Evolutionary conservation across 2,329 filamentous ascomycete species (phyloP).

Genomic region (Rhinocladiella mackenziei): DNA sequence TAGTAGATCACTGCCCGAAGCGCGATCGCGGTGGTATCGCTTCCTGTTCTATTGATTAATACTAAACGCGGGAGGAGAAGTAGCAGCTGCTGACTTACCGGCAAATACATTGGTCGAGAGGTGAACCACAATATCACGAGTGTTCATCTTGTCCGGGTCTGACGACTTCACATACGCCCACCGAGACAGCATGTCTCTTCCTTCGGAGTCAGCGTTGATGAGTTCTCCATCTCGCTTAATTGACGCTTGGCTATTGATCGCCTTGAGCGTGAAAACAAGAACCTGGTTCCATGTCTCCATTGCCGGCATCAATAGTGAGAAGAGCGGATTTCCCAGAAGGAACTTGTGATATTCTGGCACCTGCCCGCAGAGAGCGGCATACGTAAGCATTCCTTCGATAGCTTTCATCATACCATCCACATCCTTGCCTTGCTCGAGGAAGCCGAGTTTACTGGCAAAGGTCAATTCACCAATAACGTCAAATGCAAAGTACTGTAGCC

Average conservation of each 20-base stretch:
- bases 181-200: conserved; percentile 33
- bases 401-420: conserved; percentile 37
- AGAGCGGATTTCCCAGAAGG: conserved; percentile 33
- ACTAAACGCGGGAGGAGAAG: background rate
- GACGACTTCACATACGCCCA: conserved; percentile 32
- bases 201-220: conserved; percentile 22
- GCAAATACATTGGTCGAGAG: conserved; percentile 32
- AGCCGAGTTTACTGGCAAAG: conserved; percentile 42
- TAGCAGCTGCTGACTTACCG: conserved; percentile 11
- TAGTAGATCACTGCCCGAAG: conserved; percentile 61
- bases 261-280: conserved; percentile 35
- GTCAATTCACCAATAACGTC: conserved; percentile 43
- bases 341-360: conserved; percentile 31
- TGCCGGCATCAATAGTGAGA: conserved; percentile 33
- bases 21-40: conserved; percentile 26
- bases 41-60: conserved; percentile 14
- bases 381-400: conserved; percentile 32
- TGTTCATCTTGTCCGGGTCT: conserved; percentile 32
- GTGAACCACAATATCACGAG: conserved; percentile 32
- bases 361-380: conserved; percentile 32
- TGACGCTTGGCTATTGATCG: conserved; percentile 32
- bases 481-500: conserved; percentile 59
- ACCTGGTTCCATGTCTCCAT: conserved; percentile 38
- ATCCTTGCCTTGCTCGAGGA: conserved; percentile 41
- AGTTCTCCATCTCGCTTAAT: conserved; percentile 32